phyloP scores from a whole-genome alignment of 345 rosid genomes.

The Gossypium thurberi region DNA sequence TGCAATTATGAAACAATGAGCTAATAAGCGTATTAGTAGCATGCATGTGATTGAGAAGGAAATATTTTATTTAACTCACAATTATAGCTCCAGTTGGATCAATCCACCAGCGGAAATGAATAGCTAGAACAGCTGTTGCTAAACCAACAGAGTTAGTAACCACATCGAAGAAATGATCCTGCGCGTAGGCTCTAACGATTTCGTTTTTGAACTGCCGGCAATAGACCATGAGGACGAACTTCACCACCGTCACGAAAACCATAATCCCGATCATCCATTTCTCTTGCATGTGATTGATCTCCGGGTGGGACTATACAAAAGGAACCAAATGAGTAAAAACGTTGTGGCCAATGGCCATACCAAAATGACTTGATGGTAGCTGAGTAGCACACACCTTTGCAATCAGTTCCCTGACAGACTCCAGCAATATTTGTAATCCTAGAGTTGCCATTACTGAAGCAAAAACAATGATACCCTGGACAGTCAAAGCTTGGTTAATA shows the following conservation, averaged over 20 bases:
- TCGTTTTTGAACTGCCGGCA: constrained; percentile 47
- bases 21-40: neutral
- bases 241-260: constrained; percentile 34
- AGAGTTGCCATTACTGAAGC: constrained; percentile 64
- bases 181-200: constrained; percentile 43
- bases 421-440: constrained; percentile 48
- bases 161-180: constrained; percentile 53
- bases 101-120: constrained; percentile 47
- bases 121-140: constrained; percentile 45
- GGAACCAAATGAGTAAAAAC: neutral
- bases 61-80: constrained; percentile 21
- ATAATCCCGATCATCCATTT: constrained; percentile 54
- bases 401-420: constrained; percentile 39
- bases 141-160: constrained; percentile 50
- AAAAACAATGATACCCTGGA: constrained; percentile 58
- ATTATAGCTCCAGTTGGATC: constrained; percentile 55
- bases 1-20: constrained; percentile 18
- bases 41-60: neutral
- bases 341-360: neutral
- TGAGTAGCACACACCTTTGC: constrained; percentile 24
- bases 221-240: constrained; percentile 45
- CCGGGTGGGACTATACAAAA: constrained; percentile 25
- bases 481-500: neutral
- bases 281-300: constrained; percentile 27
- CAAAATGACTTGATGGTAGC: neutral